phyloP scores from a whole-genome alignment of 192 early-diverging fungal species.

The Coemansia sp. region DNA sequence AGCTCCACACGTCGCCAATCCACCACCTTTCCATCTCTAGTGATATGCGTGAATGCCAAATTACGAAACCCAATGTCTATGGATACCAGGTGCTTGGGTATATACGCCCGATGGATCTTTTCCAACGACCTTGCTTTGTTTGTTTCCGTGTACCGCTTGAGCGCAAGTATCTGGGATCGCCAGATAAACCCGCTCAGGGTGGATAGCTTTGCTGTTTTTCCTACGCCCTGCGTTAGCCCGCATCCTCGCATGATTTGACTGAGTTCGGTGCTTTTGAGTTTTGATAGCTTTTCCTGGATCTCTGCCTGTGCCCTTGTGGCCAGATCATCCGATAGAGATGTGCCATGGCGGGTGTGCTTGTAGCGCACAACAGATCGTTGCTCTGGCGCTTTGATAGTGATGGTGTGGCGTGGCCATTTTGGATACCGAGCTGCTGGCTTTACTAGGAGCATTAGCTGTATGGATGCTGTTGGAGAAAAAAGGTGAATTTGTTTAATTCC shows the following conservation, averaged over 20 bases:
- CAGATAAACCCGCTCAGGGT: slow-evolving; percentile 32
- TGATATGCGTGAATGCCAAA: slow-evolving; percentile 47
- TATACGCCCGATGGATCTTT: slow-evolving; percentile 11
- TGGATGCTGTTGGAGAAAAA: too few relatives aligned
- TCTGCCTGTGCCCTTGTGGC: slow-evolving; percentile 11
- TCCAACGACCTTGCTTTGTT: neutral
- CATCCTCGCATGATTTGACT: slow-evolving; percentile 31
- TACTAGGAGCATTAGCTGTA: too few relatives aligned
- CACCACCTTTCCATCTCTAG: slow-evolving; percentile 20
- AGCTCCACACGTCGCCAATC: slow-evolving; percentile 47
- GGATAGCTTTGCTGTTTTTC: slow-evolving; percentile 27
- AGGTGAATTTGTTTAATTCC: too few relatives aligned
- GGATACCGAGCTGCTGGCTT: too few relatives aligned
- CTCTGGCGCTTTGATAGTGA: too few relatives aligned
- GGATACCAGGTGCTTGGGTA: slow-evolving; percentile 45
- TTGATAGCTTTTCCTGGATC: slow-evolving; percentile 9
- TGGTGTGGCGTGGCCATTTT: too few relatives aligned
- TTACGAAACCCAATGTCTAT: slow-evolving; percentile 53
- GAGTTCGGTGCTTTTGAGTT: slow-evolving; percentile 30
- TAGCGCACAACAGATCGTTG: too few relatives aligned
- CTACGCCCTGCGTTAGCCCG: slow-evolving; percentile 32
- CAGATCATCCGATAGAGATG: too few relatives aligned
- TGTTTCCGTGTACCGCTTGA: slow-evolving; percentile 13
- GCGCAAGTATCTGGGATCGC: slow-evolving; percentile 25
- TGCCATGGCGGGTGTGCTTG: too few relatives aligned